Evolutionary conservation across 306 rosid species (phyloP).

Genomic region (Fragaria nilgerrensis): DNA sequence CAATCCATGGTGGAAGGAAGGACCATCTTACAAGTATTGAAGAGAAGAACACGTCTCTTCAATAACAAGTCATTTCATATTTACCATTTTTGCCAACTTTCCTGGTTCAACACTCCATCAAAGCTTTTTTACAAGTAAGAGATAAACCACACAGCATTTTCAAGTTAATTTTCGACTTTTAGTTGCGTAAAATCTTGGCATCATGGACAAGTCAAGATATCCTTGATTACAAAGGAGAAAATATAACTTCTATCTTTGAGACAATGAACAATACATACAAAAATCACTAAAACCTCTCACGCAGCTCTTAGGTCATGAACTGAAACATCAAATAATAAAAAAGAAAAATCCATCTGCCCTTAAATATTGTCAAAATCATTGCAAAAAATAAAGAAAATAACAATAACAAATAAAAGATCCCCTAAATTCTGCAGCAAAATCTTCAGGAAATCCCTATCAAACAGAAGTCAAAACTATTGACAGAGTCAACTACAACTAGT

Average conservation of each 20-base stretch:
- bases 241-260: background rate
- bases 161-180: conserved; percentile 5
- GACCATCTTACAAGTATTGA: background rate
- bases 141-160: conserved; percentile 8
- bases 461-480: conserved; percentile 9
- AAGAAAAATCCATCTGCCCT: background rate
- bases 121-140: background rate
- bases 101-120: background rate
- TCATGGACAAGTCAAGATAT: conserved; percentile 19
- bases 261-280: background rate
- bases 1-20: conserved; percentile 25
- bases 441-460: background rate
- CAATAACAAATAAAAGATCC: background rate
- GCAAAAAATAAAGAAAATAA: background rate
- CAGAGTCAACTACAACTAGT: background rate
- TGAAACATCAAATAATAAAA: background rate
- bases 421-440: conserved; percentile 29
- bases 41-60: background rate
- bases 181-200: conserved; percentile 19
- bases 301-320: background rate
- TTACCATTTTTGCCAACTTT: conserved; percentile 10
- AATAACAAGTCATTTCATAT: conserved; percentile 6
- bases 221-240: conserved; percentile 7
- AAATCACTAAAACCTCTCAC: background rate
- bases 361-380: background rate